Evolutionary conservation across 192 early-diverging fungal genomes (phyloP).

Genomic region (Dimargaris cristalligena): DNA sequence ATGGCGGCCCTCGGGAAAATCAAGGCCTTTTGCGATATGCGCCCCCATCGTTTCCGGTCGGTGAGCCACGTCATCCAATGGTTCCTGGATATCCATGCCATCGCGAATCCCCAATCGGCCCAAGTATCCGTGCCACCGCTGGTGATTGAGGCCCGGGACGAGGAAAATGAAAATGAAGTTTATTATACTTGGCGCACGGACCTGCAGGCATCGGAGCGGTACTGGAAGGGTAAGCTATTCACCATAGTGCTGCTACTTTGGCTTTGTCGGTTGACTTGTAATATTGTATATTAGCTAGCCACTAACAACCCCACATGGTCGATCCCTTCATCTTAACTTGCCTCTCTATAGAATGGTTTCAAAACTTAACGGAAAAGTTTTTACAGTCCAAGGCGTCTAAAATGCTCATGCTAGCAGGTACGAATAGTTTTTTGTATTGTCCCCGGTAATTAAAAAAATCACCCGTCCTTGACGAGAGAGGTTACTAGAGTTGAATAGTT

Average conservation of each 20-base stretch:
- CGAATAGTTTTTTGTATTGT: too few relatives aligned
- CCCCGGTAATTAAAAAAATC: too few relatives aligned
- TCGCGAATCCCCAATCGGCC: slow-evolving; percentile 49
- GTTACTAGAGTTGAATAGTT: too few relatives aligned
- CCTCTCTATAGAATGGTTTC: not conserved
- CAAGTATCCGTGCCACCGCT: slow-evolving; percentile 53
- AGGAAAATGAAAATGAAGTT: slow-evolving; percentile 11
- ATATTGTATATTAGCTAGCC: not conserved
- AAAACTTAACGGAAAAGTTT: slow-evolving; percentile 3
- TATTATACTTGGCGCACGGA: slow-evolving; percentile 41
- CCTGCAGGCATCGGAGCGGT: slow-evolving; percentile 39
- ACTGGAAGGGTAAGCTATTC: slow-evolving; percentile 35
- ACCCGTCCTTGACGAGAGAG: too few relatives aligned
- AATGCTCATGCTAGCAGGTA: slow-evolving; percentile 6
- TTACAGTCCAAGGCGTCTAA: not conserved
- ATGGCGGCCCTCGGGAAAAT: slow-evolving; percentile 27
- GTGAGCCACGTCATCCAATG: slow-evolving; percentile 22
- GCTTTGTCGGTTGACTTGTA: not conserved
- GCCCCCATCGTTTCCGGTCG: slow-evolving; percentile 18
- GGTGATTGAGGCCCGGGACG: slow-evolving; percentile 19
- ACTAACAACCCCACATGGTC: not conserved
- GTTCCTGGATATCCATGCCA: slow-evolving; percentile 37
- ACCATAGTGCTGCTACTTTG: not conserved
- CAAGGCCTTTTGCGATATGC: slow-evolving; percentile 19
- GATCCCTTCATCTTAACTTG: not conserved